Evolutionary conservation across 495 filamentous ascomycete genomes (phyloP).

Genomic region (Aspergillus cristatus): DNA sequence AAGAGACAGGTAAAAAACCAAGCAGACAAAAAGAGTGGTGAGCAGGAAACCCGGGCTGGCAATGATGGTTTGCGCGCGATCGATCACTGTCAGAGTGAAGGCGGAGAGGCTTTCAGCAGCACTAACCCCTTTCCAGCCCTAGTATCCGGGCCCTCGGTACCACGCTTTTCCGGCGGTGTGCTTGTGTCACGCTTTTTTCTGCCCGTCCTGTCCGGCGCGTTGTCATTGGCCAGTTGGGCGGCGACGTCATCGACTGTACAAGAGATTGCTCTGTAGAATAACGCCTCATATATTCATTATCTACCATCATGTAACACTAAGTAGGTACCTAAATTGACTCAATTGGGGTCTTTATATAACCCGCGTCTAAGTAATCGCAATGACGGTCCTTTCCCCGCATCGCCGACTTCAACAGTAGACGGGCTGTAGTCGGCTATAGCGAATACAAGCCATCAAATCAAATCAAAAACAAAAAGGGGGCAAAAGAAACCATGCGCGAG

Average conservation of each 20-base stretch:
- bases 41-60: slow-evolving; percentile 10
- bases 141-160: slow-evolving; percentile 6
- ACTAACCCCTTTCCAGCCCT: slow-evolving; percentile 20
- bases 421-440: no score
- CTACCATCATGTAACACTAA: slow-evolving; percentile 15
- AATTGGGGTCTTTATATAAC: slow-evolving; percentile 5
- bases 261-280: no score
- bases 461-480: no score
- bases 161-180: slow-evolving; percentile 10
- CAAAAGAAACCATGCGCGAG: not conserved
- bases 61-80: slow-evolving; percentile 35
- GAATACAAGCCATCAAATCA: no score
- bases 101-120: slow-evolving; percentile 31
- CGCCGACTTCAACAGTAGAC: no score
- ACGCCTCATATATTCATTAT: slow-evolving; percentile 13
- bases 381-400: no score
- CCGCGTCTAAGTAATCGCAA: slow-evolving; percentile 12
- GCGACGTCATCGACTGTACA: slow-evolving; percentile 13
- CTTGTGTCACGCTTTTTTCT: not conserved
- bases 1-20: not conserved
- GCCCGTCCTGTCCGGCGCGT: not conserved
- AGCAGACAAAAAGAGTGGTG: slow-evolving; percentile 1
- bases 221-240: not conserved
- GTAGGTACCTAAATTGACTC: slow-evolving; percentile 9
- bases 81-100: slow-evolving; percentile 34